Evolutionary conservation across 2,329 filamentous ascomycete species (phyloP), one percentile per base, ranked within the genome.

Genomic region (Karstenula rhodostoma): DNA sequence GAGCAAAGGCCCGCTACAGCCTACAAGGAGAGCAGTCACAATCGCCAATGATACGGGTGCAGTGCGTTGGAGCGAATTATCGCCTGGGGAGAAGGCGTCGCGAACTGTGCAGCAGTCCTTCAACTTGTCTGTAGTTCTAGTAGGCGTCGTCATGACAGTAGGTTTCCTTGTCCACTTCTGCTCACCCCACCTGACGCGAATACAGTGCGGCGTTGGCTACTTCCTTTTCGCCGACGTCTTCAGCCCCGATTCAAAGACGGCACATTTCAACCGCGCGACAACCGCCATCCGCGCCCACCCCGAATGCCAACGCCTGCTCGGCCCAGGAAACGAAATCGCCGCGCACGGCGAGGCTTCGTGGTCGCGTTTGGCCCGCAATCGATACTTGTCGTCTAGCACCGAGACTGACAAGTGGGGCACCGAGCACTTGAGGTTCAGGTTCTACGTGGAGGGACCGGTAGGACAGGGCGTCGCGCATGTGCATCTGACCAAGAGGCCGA

Each of bases 61-160:
- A 64, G 88, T 97, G 1, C 87, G 88, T 4, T 98, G 94, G 94
- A 85, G 82, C 3, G 84, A 95, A 57, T 85, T 98, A 2, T 93
- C 89, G 0, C 82, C 80, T 0, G 82, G 82, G 50, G 94, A 97
- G 76, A 97, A 97, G 78, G 88, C 89, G 2, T 90, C 90, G 25
- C 87, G 94, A 42, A 91, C 93, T 9, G 94, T 92, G 0, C 94
- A 97, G 78, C 94, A 97, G 78, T 91, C 90, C 17, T 90, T 96
- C 82, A 97, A 98, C 78, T 88, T 97, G 66, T 85, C 90, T 66
- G 79, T 97, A 63, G 87, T 97, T 9, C 67, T 93, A 1, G 82
- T 89, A 8, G 94, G 94, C 27, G 79, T 94, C 12, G 85, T 88
- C 35, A 82, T 94, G 68, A 97, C 94, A 37, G 91, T 93, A 83